Base-by-base conservation (phyloP, 495 filamentous ascomycete species). In the Venustampulla echinocandica region DNA sequence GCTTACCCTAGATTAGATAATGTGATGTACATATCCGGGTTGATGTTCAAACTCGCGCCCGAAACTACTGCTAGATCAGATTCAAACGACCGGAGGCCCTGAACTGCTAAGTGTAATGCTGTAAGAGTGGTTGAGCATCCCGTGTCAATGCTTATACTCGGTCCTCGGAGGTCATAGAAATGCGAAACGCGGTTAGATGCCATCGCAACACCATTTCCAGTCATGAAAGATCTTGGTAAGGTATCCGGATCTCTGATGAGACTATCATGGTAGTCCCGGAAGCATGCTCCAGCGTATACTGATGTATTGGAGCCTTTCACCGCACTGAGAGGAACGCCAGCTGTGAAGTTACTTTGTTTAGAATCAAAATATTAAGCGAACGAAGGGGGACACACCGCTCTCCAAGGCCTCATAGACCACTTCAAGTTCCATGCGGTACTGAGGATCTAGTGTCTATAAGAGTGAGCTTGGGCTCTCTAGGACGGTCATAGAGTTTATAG, bases 121-220 rank as follows among this genome's bases (percentile, higher is more conserved):
- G 69, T 64, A 47, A 76, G 54, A 40, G 82, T 87, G 10, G 84
- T 88, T 2, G 88, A 93, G 59, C 87, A 93, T 28, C 85, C 87
- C 3, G 87, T 93, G 56, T 94, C 87, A n/a, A 88, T 70, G 24
- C 80, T 87, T 10, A 47, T 13, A 6, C 6, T 13, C 1, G 44
- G 32, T 7, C 44, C 40, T 13, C 20, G 50, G 45, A 76, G 64
- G 53, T 76, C 70, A 48, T 74, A 76, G 49, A 71, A 74, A 41
- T 77, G 67, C 2, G 75, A 69, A 46, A 76, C 71, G 14, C 87
- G 76, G 55, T 80, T 78, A 22, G 75, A 72, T 28, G 75, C 70
- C 44, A 80, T 71, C 1, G 69, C 64, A 39, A 69, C 69, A 44
- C 69, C 71, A 42, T 61, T 70, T 24, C 69, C 69, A 15, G 39